These are phyloP conservation scores for Claviceps cyperi DNA, from an alignment of 2,329 filamentous ascomycete genomes.

Conservation along the genomic window DNA sequence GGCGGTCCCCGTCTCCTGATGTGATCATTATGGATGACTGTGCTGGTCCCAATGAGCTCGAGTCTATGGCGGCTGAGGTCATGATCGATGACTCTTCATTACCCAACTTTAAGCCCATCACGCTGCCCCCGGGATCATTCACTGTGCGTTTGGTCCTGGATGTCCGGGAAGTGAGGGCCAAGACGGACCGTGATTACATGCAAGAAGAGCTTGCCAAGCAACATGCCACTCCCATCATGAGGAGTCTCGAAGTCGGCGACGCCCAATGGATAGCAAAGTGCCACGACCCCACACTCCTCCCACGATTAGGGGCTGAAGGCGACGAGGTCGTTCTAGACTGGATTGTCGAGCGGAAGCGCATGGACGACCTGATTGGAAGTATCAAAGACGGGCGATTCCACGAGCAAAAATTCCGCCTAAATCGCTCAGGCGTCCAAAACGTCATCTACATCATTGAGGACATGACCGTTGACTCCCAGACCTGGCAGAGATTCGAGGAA, in stretches of 20 bases:
- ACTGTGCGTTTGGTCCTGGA: conserved; percentile 61
- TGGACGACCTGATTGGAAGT: conserved; percentile 65
- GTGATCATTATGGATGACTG: conserved; percentile 1
- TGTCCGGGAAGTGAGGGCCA: conserved; percentile 57
- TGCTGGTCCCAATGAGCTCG: not conserved
- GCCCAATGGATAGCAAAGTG: conserved; percentile 67
- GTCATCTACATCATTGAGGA: conserved; percentile 71
- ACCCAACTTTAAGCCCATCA: conserved; percentile 43
- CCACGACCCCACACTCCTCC: conserved; percentile 41
- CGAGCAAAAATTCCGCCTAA: conserved; percentile 71
- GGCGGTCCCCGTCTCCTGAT: conserved; percentile 9
- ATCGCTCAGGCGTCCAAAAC: conserved; percentile 57
- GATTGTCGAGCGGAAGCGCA: conserved; percentile 67
- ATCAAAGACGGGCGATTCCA: conserved; percentile 74
- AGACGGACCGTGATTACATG: conserved; percentile 64
- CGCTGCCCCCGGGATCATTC: conserved; percentile 50
- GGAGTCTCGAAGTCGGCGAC: conserved; percentile 59
- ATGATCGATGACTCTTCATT: conserved; percentile 14
- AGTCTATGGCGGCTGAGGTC: conserved; percentile 7
- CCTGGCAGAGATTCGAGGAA: conserved; percentile 45
- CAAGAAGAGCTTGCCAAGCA: conserved; percentile 54
- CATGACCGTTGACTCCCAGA: conserved; percentile 42
- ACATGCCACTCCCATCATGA: conserved; percentile 50
- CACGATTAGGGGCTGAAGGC: conserved; percentile 43
- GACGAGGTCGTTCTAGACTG: conserved; percentile 64